Evolutionary conservation across 495 filamentous ascomycete species (phyloP), one percentile per base, ranked within the genome.

Genomic region (Neurospora intermedia): DNA sequence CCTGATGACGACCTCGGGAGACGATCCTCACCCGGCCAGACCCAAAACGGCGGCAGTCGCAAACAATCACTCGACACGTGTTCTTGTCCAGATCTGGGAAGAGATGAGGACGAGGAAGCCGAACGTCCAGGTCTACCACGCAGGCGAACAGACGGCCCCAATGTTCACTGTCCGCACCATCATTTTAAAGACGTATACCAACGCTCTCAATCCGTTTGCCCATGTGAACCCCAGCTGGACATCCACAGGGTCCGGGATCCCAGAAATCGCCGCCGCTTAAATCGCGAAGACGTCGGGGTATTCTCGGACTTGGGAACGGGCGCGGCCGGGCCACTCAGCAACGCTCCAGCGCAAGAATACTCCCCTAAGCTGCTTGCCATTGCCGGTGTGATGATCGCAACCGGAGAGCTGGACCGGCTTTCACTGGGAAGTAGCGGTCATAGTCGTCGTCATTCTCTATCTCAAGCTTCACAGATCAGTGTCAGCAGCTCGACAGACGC

Each of bases 321-420:
- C 6, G 35, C 31, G 3, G 41, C 66, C 1, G 48, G 18, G 3
- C 69, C 48, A 8, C 59, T 74, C 27, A 31, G 41, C 38, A 71
- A 71, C 23, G 43, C 69, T n/a, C 48, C 69, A 3, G 31, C 38
- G 9, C 70, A 46, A 62, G 54, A 35, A 15, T 62, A 62, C 54
- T 62, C 54, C 54, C 69, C 72, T 0, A 70, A 73, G 38, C 38
- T 74, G 3, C 73, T 79, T 16, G 77, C 77, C 20, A 72, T 76
- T 8, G 76, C 73, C n/a, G 76, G 76, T 23, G 69, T 79, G 54
- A 77, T 75, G 73, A 74, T 79, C n/a, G 76, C 77, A 10, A 72
- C 73, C n/a, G 76, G 69, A 1, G 76, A 77, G 62, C 73, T 77
- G 1, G 74, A 79, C 35, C 46, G 77, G 3, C 74, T 77, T 7